Evolutionary conservation across 139 green algal species (phyloP), one percentile per base, ranked within the genome.

Genomic region (Chlorella sorokiniana): DNA sequence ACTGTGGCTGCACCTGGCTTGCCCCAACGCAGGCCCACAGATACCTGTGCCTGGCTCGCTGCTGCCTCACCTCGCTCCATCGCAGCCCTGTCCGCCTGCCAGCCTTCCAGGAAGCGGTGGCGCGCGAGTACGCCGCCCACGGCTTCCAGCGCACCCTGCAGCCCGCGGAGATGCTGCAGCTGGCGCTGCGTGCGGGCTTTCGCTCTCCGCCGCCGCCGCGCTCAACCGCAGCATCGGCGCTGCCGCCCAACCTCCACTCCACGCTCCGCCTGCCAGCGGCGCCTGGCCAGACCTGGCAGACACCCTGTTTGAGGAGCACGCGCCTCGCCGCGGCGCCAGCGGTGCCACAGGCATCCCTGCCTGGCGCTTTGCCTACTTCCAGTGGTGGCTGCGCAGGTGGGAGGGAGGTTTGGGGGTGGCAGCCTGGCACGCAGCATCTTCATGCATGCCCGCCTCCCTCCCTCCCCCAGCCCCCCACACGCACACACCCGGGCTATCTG

Each of bases 381-480:
- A 56, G 37, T 79, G 52, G 52, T 79, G 73, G 73, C n/a, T 79
- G 9, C 23, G 16, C 1, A 79, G 73, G 73, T 79, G 54, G 6
- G 56, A 25, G 48, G 48, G 48, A 59, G 16, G 16, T 10, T 65
- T 33, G 16, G 56, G 6, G 29, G 29, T 33, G 56, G 18, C 29
- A 29, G n/a, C 22, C 56, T 33, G 10, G 22, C 18, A 29, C 6
- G 18, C 22, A 33, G 18, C 56, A 31, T 65, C 18, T 65, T 16
- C 56, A 33, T 65, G 56, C 56, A 33, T 65, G 16, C 56, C 56
- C n/a, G 16, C 18, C 56, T 33, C n/a, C 16, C 23, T 22, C 29
- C 22, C 6, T 22, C 22, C 10, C 18, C 23, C 6, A 65, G 6
- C 10, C n/a, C 18, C 10, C 56, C 16, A 65, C 18, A 65, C 16